These are phyloP conservation scores for Linum trigynum DNA, from an alignment of 345 rosid species.

Conservation along the genomic window DNA sequence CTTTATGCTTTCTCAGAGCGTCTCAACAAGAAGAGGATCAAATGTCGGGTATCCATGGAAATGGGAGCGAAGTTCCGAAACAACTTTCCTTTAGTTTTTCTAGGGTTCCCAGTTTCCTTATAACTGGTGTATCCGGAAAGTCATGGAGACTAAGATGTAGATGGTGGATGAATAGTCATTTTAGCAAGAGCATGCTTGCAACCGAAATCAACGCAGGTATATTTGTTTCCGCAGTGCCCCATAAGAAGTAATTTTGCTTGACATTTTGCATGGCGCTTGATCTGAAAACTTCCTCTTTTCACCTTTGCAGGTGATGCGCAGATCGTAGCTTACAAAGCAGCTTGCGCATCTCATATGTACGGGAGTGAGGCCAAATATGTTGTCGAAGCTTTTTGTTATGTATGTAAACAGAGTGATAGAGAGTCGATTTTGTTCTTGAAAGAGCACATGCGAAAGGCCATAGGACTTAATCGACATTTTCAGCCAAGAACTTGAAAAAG, in stretches of 20 bases:
- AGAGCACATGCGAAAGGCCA: conserved; percentile 33
- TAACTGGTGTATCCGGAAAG: conserved; percentile 21
- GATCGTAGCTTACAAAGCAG: conserved; percentile 60
- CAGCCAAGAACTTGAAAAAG: conserved; percentile 12
- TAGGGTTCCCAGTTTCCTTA: conserved; percentile 34
- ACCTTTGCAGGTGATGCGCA: conserved; percentile 35
- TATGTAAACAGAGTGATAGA: conserved; percentile 23
- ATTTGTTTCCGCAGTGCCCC: background rate
- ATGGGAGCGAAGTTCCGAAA: conserved; percentile 18
- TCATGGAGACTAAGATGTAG: conserved; percentile 55
- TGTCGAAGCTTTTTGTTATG: conserved; percentile 18
- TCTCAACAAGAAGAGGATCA: conserved; percentile 45
- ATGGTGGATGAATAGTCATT: conserved; percentile 62
- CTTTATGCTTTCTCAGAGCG: conserved; percentile 49
- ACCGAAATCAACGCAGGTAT: conserved; percentile 42
- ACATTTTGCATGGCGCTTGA: background rate
- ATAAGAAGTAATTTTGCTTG: background rate
- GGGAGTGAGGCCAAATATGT: conserved; percentile 47
- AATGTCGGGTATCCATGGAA: conserved; percentile 37
- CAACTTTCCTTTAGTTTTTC: conserved; percentile 23
- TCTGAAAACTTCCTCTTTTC: background rate
- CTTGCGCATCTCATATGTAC: conserved; percentile 59
- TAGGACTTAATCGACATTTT: conserved; percentile 19
- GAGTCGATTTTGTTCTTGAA: conserved; percentile 33
- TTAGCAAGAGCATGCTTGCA: conserved; percentile 39